Evolutionary conservation across 2,329 filamentous ascomycete genomes (phyloP).

Genomic region (Rhynchosporium secalis): DNA sequence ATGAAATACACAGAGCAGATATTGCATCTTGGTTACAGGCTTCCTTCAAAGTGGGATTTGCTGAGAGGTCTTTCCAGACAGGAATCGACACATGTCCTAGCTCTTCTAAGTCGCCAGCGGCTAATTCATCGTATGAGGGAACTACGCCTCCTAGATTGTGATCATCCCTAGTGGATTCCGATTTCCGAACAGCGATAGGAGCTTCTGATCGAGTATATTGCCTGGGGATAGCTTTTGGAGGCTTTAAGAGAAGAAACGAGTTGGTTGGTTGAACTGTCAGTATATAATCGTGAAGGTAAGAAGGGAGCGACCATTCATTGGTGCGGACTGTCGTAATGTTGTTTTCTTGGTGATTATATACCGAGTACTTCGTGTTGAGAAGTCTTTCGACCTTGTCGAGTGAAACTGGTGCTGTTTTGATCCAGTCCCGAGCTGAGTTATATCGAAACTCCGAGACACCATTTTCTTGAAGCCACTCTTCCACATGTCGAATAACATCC

Average conservation of each 20-base stretch:
- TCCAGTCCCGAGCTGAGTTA: constrained; percentile 57
- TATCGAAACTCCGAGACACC: constrained; percentile 47
- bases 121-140: no score
- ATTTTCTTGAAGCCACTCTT: constrained; percentile 57
- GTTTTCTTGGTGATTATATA: constrained; percentile 39
- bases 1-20: no score
- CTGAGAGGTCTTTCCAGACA: no score
- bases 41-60: no score
- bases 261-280: constrained; percentile 58
- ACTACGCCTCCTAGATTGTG: no score
- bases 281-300: constrained; percentile 45
- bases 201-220: no score
- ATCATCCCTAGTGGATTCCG: no score
- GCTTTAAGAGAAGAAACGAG: constrained; percentile 51
- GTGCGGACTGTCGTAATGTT: constrained; percentile 30
- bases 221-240: constrained; percentile 20
- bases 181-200: no score
- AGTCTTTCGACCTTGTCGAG: constrained; percentile 48
- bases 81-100: no score
- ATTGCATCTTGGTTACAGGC: no score
- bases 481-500: constrained; percentile 52
- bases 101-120: no score
- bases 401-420: constrained; percentile 45
- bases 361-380: constrained; percentile 41
- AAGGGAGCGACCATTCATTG: constrained; percentile 43